Percentiles rank a stretch among this genome's conserved stretches.
phyloP scores from a whole-genome alignment of 352 stramenopile genomes.

The Phytophthora capsici region DNA sequence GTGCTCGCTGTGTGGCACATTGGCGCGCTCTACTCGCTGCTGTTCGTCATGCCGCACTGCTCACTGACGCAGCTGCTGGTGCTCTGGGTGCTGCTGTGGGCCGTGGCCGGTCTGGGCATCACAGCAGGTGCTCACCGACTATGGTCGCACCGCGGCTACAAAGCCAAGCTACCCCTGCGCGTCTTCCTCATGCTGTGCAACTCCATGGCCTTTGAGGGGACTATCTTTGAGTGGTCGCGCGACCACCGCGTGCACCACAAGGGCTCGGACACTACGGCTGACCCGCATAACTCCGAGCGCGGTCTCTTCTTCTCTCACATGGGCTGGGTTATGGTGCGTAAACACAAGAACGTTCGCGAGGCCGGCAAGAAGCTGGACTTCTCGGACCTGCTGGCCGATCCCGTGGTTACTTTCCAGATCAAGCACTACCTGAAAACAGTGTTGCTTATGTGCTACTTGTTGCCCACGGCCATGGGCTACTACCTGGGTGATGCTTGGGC shows the following conservation, averaged over 20 bases:
- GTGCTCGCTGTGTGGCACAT: slow-evolving; percentile 73
- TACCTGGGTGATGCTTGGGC: slow-evolving; percentile 93
- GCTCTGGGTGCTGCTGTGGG: slow-evolving; percentile 74
- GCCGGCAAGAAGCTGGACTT: slow-evolving; percentile 96
- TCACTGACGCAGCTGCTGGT: slow-evolving; percentile 55
- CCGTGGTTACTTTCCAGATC: slow-evolving; percentile 97
- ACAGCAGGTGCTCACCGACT: slow-evolving; percentile 97
- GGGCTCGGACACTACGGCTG: slow-evolving; percentile 94
- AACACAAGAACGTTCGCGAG: slow-evolving; percentile 89
- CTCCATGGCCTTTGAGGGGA: slow-evolving; percentile 97
- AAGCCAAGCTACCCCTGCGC: slow-evolving; percentile 89
- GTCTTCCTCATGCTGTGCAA: slow-evolving; percentile 98
- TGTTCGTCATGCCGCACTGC: slow-evolving; percentile 62
- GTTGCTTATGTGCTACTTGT: slow-evolving; percentile 97
- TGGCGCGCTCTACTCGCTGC: slow-evolving; percentile 74
- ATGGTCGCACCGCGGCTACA: slow-evolving; percentile 97
- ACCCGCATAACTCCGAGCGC: slow-evolving; percentile 96
- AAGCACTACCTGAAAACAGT: slow-evolving; percentile 90
- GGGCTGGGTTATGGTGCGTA: slow-evolving; percentile 99
- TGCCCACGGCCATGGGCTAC: slow-evolving; percentile 92
- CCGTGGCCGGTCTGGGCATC: slow-evolving; percentile 94
- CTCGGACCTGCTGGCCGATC: slow-evolving; percentile 94
- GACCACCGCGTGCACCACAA: slow-evolving; percentile 99
- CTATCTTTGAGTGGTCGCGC: slow-evolving; percentile 98
- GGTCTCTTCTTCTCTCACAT: slow-evolving; percentile 99